Conservation (phyloP, 176 grass and related monocot species). For the Chrysopogon serrulatus region DNA sequence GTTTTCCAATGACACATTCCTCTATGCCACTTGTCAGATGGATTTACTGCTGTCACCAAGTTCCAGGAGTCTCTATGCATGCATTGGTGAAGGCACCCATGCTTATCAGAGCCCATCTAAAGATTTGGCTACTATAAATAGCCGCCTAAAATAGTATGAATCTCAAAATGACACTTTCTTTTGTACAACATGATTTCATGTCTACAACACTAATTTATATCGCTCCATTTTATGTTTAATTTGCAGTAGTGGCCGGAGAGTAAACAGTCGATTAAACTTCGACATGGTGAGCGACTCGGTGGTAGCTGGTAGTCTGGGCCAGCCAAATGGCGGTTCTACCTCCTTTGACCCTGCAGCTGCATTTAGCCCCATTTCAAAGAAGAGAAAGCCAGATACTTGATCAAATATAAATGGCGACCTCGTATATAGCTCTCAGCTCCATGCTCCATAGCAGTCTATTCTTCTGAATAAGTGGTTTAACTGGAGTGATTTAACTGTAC, state of each 20-base stretch:
- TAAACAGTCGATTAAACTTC: slow-evolving; percentile 79
- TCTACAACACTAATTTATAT: slow-evolving; percentile 6
- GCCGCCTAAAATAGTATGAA: slow-evolving; percentile 70
- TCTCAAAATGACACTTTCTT: not conserved
- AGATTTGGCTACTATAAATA: slow-evolving; percentile 85
- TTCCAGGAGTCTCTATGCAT: slow-evolving; percentile 91
- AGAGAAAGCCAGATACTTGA: slow-evolving; percentile 48
- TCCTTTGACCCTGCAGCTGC: slow-evolving; percentile 42
- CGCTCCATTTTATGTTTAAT: slow-evolving; percentile 17
- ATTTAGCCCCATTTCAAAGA: slow-evolving; percentile 57
- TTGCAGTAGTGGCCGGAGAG: slow-evolving; percentile 52
- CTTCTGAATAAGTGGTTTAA: slow-evolving; percentile 46
- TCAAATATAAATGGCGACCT: slow-evolving; percentile 25
- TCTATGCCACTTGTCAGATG: slow-evolving; percentile 51
- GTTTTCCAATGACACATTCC: not conserved
- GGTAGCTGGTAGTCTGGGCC: slow-evolving; percentile 69
- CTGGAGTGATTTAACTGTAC: slow-evolving; percentile 41
- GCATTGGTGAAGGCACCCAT: slow-evolving; percentile 91
- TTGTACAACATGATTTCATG: not conserved
- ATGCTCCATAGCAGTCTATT: slow-evolving; percentile 19
- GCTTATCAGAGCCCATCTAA: slow-evolving; percentile 77
- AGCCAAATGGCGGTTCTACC: slow-evolving; percentile 54
- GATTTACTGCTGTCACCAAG: slow-evolving; percentile 82
- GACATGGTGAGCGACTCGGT: slow-evolving; percentile 88
- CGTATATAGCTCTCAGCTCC: slow-evolving; percentile 43